A percentile compares a stretch with the other conserved stretches of the same genome.
Evolutionary conservation across 1,139 yeast species (phyloP).

Genomic region (Kodamaea plutei): DNA sequence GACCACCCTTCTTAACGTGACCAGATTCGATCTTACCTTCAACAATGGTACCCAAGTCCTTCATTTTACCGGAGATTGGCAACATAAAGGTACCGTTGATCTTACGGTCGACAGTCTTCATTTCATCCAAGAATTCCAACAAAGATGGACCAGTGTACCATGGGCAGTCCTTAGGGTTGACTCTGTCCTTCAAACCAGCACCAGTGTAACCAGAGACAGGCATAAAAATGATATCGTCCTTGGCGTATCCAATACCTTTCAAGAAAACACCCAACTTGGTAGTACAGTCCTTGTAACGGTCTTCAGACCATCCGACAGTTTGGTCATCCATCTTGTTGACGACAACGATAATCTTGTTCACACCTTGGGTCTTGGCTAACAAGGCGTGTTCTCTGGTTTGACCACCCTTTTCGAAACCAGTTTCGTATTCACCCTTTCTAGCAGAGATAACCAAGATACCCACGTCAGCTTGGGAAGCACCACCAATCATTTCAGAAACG

Average conservation of each 20-base stretch:
- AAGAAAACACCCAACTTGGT: conserved; percentile 71
- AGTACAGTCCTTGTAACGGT: conserved; percentile 94
- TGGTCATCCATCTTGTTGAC: conserved; percentile 99
- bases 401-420: conserved; percentile 98
- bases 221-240: conserved; percentile 84
- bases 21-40: conserved; percentile 99
- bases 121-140: conserved; percentile 79
- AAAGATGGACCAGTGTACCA: conserved; percentile 95
- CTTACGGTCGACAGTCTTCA: conserved; percentile 81
- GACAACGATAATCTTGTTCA: conserved; percentile 85
- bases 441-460: conserved; percentile 96
- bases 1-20: conserved; percentile 74
- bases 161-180: conserved; percentile 66
- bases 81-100: conserved; percentile 95
- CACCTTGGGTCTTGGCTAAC: conserved; percentile 97
- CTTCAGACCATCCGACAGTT: conserved; percentile 93
- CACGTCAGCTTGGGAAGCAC: conserved; percentile 98
- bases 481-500: conserved; percentile 98
- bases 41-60: conserved; percentile 92
- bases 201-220: conserved; percentile 99
- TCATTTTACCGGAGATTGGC: conserved; percentile 92
- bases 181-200: conserved; percentile 89
- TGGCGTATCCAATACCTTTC: conserved; percentile 85
- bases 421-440: conserved; percentile 98
- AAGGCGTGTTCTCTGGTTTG: conserved; percentile 98